phyloP scores from a whole-genome alignment of 495 filamentous ascomycete species.

The Lasiosphaeria ovina region DNA sequence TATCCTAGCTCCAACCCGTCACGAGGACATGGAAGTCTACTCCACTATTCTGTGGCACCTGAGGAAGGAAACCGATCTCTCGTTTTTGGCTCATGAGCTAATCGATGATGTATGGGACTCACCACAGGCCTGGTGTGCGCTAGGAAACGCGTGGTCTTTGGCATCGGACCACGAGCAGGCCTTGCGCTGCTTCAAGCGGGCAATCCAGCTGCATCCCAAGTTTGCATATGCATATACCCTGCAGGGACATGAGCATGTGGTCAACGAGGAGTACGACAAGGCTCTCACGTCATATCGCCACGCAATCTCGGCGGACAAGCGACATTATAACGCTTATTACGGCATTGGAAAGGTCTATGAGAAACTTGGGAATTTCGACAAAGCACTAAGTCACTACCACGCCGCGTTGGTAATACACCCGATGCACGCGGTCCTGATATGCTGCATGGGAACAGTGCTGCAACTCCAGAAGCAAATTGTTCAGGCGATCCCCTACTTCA shows the following conservation, averaged over 20 bases:
- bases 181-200: constrained; percentile 90
- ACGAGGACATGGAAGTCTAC: constrained; percentile 95
- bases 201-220: constrained; percentile 81
- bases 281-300: constrained; percentile 79
- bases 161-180: constrained; percentile 93
- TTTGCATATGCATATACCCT: constrained; percentile 96
- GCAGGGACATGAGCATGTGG: constrained; percentile 94
- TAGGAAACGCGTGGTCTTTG: constrained; percentile 96
- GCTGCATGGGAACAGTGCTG: constrained; percentile 83
- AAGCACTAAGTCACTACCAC: constrained; percentile 86
- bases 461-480: constrained; percentile 80
- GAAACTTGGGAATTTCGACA: constrained; percentile 88
- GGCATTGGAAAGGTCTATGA: constrained; percentile 91
- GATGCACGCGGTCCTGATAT: constrained; percentile 83
- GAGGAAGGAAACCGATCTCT: constrained; percentile 85
- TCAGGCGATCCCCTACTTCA: constrained; percentile 76
- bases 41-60: constrained; percentile 97
- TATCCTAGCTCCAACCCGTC: constrained; percentile 68
- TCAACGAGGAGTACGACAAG: constrained; percentile 96
- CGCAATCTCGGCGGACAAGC: constrained; percentile 76
- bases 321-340: constrained; percentile 98
- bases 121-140: constrained; percentile 90
- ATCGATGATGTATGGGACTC: constrained; percentile 82
- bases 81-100: constrained; percentile 86
- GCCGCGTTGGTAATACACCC: constrained; percentile 85